These are phyloP conservation scores for Candida sithepensis DNA, from an alignment of 805 yeast species.

Conservation along the genomic window DNA sequence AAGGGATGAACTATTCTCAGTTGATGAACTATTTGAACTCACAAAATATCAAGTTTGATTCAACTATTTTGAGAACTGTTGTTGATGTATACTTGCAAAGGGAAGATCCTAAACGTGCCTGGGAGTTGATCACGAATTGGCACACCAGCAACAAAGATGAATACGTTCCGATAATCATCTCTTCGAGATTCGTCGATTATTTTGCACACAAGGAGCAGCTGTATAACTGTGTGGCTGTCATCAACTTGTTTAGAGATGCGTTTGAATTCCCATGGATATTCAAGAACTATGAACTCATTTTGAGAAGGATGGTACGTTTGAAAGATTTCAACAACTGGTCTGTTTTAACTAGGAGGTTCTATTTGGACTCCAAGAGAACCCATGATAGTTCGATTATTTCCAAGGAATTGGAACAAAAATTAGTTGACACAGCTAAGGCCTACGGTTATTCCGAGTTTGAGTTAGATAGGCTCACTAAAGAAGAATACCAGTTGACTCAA, in stretches of 20 bases:
- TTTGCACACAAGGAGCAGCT: constrained; percentile 13
- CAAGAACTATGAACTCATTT: constrained; percentile 14
- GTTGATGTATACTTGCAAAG: constrained; percentile 7
- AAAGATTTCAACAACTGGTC: constrained; percentile 19
- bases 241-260: constrained; percentile 13
- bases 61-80: constrained; percentile 9
- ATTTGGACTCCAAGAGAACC: constrained; percentile 13
- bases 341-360: constrained; percentile 16
- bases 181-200: constrained; percentile 13
- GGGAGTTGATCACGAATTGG: constrained; percentile 7
- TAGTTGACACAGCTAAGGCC: constrained; percentile 5
- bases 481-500: constrained; percentile 9
- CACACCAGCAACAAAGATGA: neutral
- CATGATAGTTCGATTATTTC: constrained; percentile 4
- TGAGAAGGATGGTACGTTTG: constrained; percentile 4
- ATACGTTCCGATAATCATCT: constrained; percentile 6
- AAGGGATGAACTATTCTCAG: neutral
- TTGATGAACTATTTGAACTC: constrained; percentile 5
- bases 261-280: constrained; percentile 10
- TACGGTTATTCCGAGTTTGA: constrained; percentile 9
- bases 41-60: neutral
- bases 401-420: neutral
- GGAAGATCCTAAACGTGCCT: constrained; percentile 13
- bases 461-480: constrained; percentile 4
- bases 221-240: constrained; percentile 20